phyloP scores from a whole-genome alignment of 148 eudicot genomes.

The Cornus controversa region DNA sequence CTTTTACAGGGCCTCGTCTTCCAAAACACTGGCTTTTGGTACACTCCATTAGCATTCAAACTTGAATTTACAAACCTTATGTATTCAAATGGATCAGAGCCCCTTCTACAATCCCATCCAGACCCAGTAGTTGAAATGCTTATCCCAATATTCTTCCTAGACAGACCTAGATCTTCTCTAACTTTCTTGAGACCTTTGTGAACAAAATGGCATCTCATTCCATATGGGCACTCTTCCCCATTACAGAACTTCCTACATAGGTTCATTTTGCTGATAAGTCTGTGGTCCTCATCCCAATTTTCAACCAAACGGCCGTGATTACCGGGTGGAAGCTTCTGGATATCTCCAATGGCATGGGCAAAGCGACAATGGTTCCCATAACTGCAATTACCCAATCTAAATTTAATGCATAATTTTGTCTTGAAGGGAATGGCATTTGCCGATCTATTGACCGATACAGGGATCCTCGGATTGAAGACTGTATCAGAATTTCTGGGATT shows the following conservation, averaged over 20 bases:
- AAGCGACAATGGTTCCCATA: constrained; percentile 29
- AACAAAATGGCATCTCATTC: constrained; percentile 21
- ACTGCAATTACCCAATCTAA: constrained; percentile 25
- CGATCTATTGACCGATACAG: not conserved
- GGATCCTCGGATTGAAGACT: not conserved
- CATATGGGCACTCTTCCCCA: constrained; percentile 20
- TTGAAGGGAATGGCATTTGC: constrained; percentile 4
- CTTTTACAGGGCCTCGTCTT: constrained; percentile 33
- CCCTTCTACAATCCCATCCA: constrained; percentile 12
- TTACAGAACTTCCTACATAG: constrained; percentile 15
- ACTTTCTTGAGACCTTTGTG: constrained; percentile 8
- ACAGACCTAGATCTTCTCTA: not conserved
- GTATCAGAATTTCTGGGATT: constrained; percentile 19
- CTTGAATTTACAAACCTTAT: not conserved
- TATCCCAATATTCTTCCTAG: constrained; percentile 9
- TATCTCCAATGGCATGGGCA: constrained; percentile 23
- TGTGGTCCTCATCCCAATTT: constrained; percentile 1
- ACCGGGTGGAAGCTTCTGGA: not conserved
- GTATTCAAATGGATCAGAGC: not conserved
- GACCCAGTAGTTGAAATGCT: constrained; percentile 1
- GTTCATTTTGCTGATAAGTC: not conserved
- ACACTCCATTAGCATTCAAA: not conserved
- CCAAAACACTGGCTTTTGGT: constrained; percentile 6
- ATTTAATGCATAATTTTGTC: constrained; percentile 18
- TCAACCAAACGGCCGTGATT: not conserved